phyloP scores from a whole-genome alignment of 768 basidiomycete genomes.

The Xerocomus potaroensis region DNA sequence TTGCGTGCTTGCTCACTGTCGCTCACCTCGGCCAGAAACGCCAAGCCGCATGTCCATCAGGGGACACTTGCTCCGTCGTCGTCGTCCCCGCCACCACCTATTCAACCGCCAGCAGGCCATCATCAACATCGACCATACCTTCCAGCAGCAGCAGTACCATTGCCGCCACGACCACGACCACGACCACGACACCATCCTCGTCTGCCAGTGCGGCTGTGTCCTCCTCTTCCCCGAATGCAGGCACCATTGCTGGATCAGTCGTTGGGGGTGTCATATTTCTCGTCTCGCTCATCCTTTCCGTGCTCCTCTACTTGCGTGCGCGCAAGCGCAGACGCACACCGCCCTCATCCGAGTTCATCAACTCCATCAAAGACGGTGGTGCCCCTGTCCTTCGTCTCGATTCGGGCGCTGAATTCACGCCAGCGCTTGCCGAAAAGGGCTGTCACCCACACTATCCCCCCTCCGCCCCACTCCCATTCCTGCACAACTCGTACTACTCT shows the following conservation, averaged over 20 bases:
- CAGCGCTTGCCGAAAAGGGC: slow-evolving; percentile 17
- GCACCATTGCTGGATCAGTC: slow-evolving; percentile 51
- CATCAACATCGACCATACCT: no score
- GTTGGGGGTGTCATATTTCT: slow-evolving; percentile 46
- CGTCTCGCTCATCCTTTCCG: slow-evolving; percentile 29
- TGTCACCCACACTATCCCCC: slow-evolving; percentile 2
- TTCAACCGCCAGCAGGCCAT: no score
- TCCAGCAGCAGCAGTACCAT: no score
- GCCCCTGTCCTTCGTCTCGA: slow-evolving; percentile 28
- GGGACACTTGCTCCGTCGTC: no score
- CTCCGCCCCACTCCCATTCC: slow-evolving; percentile 9
- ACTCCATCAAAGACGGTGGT: slow-evolving; percentile 21
- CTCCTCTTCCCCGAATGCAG: slow-evolving; percentile 26
- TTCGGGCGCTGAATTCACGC: slow-evolving; percentile 13
- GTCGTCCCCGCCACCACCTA: no score
- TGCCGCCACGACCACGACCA: no score
- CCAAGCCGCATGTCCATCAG: neutral
- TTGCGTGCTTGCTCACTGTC: neutral
- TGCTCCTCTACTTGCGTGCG: slow-evolving; percentile 41
- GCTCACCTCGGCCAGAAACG: slow-evolving; percentile 11
- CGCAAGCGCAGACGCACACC: slow-evolving; percentile 40
- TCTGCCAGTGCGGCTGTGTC: slow-evolving; percentile 7
- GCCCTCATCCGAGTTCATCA: slow-evolving; percentile 58
- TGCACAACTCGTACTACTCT: slow-evolving; percentile 13
- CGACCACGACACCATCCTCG: no score